Evolutionary conservation across 2,329 filamentous ascomycete genomes (phyloP), one percentile per base, ranked within the genome.

Genomic region (Xylaria sp.): DNA sequence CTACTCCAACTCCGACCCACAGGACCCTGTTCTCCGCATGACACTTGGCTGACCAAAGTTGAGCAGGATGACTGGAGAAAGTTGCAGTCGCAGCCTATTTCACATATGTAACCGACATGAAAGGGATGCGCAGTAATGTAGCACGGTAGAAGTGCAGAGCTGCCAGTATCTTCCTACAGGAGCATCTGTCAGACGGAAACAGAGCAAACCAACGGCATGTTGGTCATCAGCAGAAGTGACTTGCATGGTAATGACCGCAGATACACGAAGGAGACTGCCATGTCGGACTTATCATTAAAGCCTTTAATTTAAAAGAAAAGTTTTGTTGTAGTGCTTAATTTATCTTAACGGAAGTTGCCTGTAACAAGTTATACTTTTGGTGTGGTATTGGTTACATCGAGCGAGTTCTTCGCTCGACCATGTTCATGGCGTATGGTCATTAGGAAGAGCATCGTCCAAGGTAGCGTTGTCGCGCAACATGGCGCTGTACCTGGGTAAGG

Each of bases 291-390:
- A 28, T 3, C 23, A 28, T 28, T 28, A 28, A 28, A 28, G 28
- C 28, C 28, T 28, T 28, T 28, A 28, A 28, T 28, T 28, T 6
- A 13, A 50, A 28, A 25, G 48, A 5, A 55, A 60, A 23, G 25
- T 60, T 44, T 10, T n/a, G 56, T 39, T 13, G 50, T 46, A 55
- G 41, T 61, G 9, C 50, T 66, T 31, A 28, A 51, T 61, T 56
- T 55, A 48, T 20, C 20, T 41, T 8, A 20, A n/a, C 46, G 39
- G 9, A 41, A 31, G 39, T 20, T 28, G 13, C 15, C 23, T 39
- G 48, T 37, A n/a, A 46, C 6, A 59, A n/a, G 37, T 20, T 13
- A 25, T 52, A n/a, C 10, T 31, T 56, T 34, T 34, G 20, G 18
- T 50, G 34, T n/a, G 52, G 55, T 54, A 46, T 37, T 60, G 58